phyloP scores from a whole-genome alignment of 805 yeast genomes.

The Ogataea paraovalis region DNA sequence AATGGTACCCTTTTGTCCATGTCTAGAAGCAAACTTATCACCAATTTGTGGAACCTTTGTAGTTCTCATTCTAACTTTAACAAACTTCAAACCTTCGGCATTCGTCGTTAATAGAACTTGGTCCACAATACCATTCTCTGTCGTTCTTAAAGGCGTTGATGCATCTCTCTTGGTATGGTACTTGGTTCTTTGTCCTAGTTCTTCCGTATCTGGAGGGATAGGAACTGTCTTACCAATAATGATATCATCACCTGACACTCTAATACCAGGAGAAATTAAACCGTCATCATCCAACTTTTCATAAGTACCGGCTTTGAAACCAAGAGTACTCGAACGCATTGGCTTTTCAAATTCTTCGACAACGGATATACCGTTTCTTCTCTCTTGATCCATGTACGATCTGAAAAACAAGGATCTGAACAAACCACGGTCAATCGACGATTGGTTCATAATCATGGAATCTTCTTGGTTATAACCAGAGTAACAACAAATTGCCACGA shows the following conservation, averaged over 20 bases:
- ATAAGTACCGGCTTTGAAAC: conserved; percentile 96
- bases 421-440: conserved; percentile 93
- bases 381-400: conserved; percentile 97
- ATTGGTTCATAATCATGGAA: conserved; percentile 99
- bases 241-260: conserved; percentile 98
- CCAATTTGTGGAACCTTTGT: conserved; percentile 99
- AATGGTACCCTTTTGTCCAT: conserved; percentile 99
- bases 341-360: conserved; percentile 98
- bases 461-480: conserved; percentile 99
- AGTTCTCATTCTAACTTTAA: conserved; percentile 97
- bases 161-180: conserved; percentile 99
- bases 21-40: conserved; percentile 98
- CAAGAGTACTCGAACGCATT: conserved; percentile 85
- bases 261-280: conserved; percentile 93
- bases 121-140: conserved; percentile 98
- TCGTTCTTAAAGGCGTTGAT: conserved; percentile 92
- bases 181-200: conserved; percentile 96
- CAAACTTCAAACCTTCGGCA: conserved; percentile 97
- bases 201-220: conserved; percentile 98
- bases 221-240: conserved; percentile 99
- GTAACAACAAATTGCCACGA: conserved; percentile 97
- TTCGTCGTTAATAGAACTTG: conserved; percentile 95
- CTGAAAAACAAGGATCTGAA: conserved; percentile 95
- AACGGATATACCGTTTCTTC: conserved; percentile 97
- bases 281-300: conserved; percentile 99